Percentiles rank a stretch among this genome's conserved stretches.
Evolutionary conservation across 352 stramenopile species (phyloP).

Genomic region (Globisporangium viniferum): DNA sequence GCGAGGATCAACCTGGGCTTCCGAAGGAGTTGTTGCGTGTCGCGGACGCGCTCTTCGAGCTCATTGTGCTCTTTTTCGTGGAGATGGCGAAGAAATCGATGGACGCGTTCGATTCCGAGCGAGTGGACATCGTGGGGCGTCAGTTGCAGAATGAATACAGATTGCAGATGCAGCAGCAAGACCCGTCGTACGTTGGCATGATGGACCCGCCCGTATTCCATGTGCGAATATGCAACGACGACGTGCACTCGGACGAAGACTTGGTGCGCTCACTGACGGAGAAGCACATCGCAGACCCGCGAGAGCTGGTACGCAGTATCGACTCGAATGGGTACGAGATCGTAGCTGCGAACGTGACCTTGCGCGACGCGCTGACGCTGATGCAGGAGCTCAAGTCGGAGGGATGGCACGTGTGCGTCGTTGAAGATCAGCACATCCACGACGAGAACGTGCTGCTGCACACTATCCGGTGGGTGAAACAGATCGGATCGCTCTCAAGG

Average conservation of each 20-base stretch:
- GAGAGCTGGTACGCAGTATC: constrained; percentile 65
- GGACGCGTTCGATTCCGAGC: constrained; percentile 62
- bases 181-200: constrained; percentile 13
- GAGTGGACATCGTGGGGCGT: constrained; percentile 44
- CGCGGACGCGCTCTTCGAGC: constrained; percentile 62
- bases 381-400: constrained; percentile 78
- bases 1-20: constrained; percentile 22
- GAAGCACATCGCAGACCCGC: constrained; percentile 58
- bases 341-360: constrained; percentile 45
- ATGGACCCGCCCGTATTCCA: constrained; percentile 60
- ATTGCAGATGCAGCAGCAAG: constrained; percentile 20
- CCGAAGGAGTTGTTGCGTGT: constrained; percentile 45
- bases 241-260: constrained; percentile 98
- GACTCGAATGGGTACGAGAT: constrained; percentile 76
- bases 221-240: constrained; percentile 96
- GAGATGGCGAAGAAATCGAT: constrained; percentile 76
- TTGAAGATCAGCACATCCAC: constrained; percentile 66
- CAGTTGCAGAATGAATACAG: constrained; percentile 34
- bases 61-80: constrained; percentile 66
- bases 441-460: constrained; percentile 64
- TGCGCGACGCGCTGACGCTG: constrained; percentile 60
- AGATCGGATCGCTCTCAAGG: constrained; percentile 52
- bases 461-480: constrained; percentile 76
- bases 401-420: constrained; percentile 82
- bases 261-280: constrained; percentile 90